These are phyloP conservation scores for Eucalyptus curtisii DNA, from an alignment of 345 rosid genomes.

Conservation along the genomic window DNA sequence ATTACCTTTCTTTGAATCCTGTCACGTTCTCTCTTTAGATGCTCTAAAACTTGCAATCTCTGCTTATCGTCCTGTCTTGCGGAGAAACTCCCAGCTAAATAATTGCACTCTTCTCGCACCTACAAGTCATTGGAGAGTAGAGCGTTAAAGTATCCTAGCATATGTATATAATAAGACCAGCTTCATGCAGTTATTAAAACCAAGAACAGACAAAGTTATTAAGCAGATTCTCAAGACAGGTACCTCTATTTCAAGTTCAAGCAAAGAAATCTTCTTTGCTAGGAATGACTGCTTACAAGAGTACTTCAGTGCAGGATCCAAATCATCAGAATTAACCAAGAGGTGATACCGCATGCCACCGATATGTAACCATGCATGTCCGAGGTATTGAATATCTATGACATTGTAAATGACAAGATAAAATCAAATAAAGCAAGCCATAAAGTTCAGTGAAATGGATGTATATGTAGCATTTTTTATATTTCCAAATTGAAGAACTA, in stretches of 20 bases:
- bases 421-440: neutral
- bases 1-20: slow-evolving; percentile 58
- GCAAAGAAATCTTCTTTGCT: slow-evolving; percentile 42
- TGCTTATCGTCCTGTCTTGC: slow-evolving; percentile 29
- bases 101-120: slow-evolving; percentile 66
- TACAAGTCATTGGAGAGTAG: too few species aligned
- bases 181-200: neutral
- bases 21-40: slow-evolving; percentile 37
- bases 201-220: neutral
- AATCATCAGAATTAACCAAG: slow-evolving; percentile 44
- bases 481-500: neutral
- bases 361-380: slow-evolving; percentile 61
- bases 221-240: neutral
- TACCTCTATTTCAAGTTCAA: slow-evolving; percentile 73
- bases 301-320: slow-evolving; percentile 79
- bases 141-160: neutral
- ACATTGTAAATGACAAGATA: neutral
- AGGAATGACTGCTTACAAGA: slow-evolving; percentile 40
- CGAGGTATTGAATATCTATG: slow-evolving; percentile 10
- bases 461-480: neutral
- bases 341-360: slow-evolving; percentile 72
- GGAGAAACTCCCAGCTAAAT: slow-evolving; percentile 52
- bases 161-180: neutral
- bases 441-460: neutral
- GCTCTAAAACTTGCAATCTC: slow-evolving; percentile 20